Percentiles rank a stretch among this genome's conserved stretches.
phyloP scores from a whole-genome alignment of 1,139 yeast genomes.

The Casaregolazyma suthepensis region DNA sequence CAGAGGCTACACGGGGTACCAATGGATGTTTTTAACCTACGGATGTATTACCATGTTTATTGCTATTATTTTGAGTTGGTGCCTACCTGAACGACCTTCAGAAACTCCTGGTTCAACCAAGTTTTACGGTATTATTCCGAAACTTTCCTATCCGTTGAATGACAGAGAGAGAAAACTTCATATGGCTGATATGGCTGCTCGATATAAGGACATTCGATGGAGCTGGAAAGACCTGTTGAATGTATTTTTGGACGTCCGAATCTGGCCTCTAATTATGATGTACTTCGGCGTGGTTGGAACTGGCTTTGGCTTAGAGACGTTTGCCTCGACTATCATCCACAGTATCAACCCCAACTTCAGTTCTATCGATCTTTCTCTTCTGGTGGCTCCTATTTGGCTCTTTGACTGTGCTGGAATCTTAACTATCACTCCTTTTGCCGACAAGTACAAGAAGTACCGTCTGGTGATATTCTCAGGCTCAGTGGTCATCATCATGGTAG shows the following conservation, averaged over 20 bases:
- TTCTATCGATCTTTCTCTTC: constrained; percentile 63
- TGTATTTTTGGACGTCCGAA: constrained; percentile 57
- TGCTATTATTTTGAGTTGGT: constrained; percentile 65
- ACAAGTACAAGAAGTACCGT: constrained; percentile 52
- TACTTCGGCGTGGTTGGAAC: constrained; percentile 90
- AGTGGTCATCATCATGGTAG: constrained; percentile 61
- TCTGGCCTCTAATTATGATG: constrained; percentile 82
- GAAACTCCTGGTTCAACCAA: not conserved
- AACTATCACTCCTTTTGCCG: constrained; percentile 73
- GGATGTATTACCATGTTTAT: constrained; percentile 65
- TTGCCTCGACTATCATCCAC: constrained; percentile 75
- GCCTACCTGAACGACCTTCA: constrained; percentile 73
- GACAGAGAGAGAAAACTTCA: constrained; percentile 52
- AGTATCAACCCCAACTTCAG: constrained; percentile 57
- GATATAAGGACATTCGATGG: constrained; percentile 50
- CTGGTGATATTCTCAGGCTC: constrained; percentile 58
- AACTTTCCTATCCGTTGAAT: constrained; percentile 32
- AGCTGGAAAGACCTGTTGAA: constrained; percentile 50
- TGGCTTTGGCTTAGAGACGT: constrained; percentile 79
- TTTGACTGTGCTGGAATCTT: constrained; percentile 78
- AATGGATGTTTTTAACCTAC: constrained; percentile 78
- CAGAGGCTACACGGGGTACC: constrained; percentile 74
- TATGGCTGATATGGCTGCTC: constrained; percentile 53
- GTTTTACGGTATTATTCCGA: constrained; percentile 10
- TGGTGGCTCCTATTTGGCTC: constrained; percentile 87